Conservation (phyloP, 768 basidiomycete genomes). For the Panaeolus cyanescens region DNA sequence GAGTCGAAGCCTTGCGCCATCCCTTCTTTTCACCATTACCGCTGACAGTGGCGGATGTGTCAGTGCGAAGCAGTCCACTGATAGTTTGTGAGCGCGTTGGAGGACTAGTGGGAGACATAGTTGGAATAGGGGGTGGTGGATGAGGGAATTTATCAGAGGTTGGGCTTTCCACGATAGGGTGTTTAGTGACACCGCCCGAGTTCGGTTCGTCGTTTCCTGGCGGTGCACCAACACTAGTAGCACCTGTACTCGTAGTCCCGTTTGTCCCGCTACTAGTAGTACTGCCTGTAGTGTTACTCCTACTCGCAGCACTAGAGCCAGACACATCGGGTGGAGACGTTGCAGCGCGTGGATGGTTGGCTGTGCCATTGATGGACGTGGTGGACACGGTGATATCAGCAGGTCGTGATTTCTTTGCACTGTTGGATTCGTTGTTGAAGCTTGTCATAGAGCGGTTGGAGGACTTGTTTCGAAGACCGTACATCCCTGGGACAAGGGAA, state of each 20-base stretch:
- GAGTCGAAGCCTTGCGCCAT: constrained; percentile 37
- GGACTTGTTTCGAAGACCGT: constrained; percentile 4
- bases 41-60: neutral
- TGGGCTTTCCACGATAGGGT: constrained; percentile 51
- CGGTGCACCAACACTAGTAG: neutral
- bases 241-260: neutral
- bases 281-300: neutral
- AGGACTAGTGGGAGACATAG: constrained; percentile 17
- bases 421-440: constrained; percentile 5
- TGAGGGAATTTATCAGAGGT: constrained; percentile 33
- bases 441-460: neutral
- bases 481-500: constrained; percentile 1
- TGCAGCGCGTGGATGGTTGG: constrained; percentile 26
- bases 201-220: neutral
- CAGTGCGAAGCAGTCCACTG: constrained; percentile 13
- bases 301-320: neutral
- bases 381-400: constrained; percentile 8
- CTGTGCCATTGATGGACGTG: constrained; percentile 7
- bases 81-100: constrained; percentile 4
- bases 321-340: constrained; percentile 25
- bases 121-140: constrained; percentile 20
- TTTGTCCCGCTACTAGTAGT: constrained; percentile 1
- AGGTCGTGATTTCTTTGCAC: neutral
- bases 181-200: constrained; percentile 21
- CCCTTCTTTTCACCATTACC: neutral